phyloP scores from a whole-genome alignment of 2,329 filamentous ascomycete genomes.

The Sporothrix curviconia region DNA sequence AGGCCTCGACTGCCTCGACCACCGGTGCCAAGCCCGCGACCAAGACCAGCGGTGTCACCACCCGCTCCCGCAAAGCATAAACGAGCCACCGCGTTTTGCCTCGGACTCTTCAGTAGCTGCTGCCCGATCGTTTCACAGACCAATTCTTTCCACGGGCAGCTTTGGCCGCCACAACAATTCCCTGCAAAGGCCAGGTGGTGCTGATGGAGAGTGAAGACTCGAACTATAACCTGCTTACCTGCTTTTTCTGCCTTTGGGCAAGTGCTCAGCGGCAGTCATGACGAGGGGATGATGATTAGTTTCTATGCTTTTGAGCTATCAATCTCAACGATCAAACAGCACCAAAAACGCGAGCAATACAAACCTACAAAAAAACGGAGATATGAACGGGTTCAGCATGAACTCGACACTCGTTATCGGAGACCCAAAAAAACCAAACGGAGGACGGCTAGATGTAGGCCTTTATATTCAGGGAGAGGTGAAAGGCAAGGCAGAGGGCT shows the following conservation, averaged over 20 bases:
- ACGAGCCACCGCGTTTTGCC: not conserved
- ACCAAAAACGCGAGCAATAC: too few relatives aligned
- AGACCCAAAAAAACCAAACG: not conserved
- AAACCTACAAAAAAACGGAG: slow-evolving; percentile 3
- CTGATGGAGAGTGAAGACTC: too few relatives aligned
- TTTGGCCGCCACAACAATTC: too few relatives aligned
- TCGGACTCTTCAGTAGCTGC: too few relatives aligned
- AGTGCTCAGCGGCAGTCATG: slow-evolving; percentile 8
- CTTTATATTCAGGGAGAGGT: not conserved
- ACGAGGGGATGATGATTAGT: not conserved
- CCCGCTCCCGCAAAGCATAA: slow-evolving; percentile 66
- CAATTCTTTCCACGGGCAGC: too few relatives aligned
- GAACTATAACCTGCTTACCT: not conserved
- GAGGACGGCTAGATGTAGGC: slow-evolving; percentile 11
- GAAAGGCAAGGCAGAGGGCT: not conserved
- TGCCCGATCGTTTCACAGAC: too few relatives aligned
- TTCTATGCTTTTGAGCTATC: not conserved
- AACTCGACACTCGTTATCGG: slow-evolving; percentile 1
- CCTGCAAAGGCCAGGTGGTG: too few relatives aligned
- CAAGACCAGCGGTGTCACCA: slow-evolving; percentile 36
- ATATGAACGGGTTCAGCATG: slow-evolving; percentile 11
- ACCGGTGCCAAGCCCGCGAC: slow-evolving; percentile 49
- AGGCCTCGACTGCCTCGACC: slow-evolving; percentile 46
- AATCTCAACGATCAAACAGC: not conserved
- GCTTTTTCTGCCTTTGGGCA: slow-evolving; percentile 5